These are phyloP conservation scores for Saururus chinensis DNA, from an alignment of 164 flowering plant species.

Conservation along the genomic window DNA sequence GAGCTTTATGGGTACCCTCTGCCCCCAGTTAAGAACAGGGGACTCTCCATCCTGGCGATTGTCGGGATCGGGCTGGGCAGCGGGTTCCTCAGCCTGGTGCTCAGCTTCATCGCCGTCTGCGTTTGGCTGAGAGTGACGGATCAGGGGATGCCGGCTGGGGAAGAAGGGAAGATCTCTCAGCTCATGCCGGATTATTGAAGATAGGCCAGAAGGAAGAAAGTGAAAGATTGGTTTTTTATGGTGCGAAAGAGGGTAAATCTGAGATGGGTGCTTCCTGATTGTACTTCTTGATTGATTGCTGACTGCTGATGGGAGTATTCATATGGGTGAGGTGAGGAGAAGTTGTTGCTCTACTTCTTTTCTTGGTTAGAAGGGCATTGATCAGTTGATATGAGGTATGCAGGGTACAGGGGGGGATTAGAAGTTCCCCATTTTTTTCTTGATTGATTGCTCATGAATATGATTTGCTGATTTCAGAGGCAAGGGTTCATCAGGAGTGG, in stretches of 20 bases:
- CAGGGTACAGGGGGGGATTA: neutral
- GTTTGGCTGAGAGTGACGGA: conserved; percentile 83
- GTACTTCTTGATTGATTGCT: neutral
- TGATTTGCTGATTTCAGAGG: neutral
- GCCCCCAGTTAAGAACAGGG: conserved; percentile 34
- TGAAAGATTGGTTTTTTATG: neutral
- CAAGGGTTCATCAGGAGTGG: neutral
- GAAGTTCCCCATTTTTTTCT: neutral
- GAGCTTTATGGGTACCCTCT: conserved; percentile 86
- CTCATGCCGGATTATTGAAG: conserved; percentile 82
- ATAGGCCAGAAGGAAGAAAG: neutral
- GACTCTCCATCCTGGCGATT: conserved; percentile 64
- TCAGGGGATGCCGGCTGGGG: conserved; percentile 33
- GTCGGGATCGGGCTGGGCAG: conserved; percentile 94
- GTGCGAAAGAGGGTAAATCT: neutral
- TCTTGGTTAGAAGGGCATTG: neutral
- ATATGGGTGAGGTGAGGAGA: too few species aligned
- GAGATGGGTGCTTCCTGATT: neutral
- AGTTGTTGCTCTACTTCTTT: neutral
- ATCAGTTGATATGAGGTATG: neutral
- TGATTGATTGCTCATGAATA: neutral
- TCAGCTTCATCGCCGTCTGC: conserved; percentile 87
- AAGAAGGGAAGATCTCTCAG: conserved; percentile 67
- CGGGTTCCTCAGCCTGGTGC: conserved; percentile 68
- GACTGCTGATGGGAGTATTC: too few species aligned